Evolutionary conservation across 176 grass and related monocot genomes (phyloP), one percentile per base, ranked within the genome.

Genomic region (Elaeis guineensis): DNA sequence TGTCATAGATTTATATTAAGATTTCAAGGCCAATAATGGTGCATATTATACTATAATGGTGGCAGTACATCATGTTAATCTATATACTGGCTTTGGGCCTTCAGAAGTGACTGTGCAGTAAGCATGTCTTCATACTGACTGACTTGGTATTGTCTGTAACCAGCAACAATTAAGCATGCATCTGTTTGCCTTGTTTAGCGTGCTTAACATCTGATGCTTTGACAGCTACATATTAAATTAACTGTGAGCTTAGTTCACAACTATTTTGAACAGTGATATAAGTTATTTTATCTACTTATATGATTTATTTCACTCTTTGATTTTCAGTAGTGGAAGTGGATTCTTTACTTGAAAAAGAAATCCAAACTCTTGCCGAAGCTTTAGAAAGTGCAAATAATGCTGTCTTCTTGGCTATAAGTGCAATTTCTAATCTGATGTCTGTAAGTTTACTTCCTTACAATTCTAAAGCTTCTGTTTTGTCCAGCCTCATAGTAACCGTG

Each of bases 311-410:
- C 18, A 53, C 21, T 73, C 5, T 24, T 48, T 44, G 35, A 44
- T 14, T 26, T 76, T 32, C 75, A 97, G 87, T 91, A 69, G 78
- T 97, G 69, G 87, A 91, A 82, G 78, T 78, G 19, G 92, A 97
- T 87, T 78, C 81, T 48, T 74, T 91, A 56, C 87, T 91, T 77
- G 83, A 97, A 81, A 85, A 77, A 25, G 87, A 91, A 89, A 83
- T 74, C 54, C 84, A 88, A 78, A 97, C 84, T 14, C 87, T 97
- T 67, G 84, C 92, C 21, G 92, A 97, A 83, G 92, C 92, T 71
- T 63, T 97, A 63, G 92, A 97, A 85, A 89, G 72, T 78, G 87
- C 81, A 73, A 97, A 97, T 61, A 97, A 85, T 85, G 87, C 84
- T 70, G 87, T 88, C 51, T 73, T 88, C 49, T 78, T 89, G 25